phyloP scores from a whole-genome alignment of 495 filamentous ascomycete genomes.

The Gamarada debralockiae region DNA sequence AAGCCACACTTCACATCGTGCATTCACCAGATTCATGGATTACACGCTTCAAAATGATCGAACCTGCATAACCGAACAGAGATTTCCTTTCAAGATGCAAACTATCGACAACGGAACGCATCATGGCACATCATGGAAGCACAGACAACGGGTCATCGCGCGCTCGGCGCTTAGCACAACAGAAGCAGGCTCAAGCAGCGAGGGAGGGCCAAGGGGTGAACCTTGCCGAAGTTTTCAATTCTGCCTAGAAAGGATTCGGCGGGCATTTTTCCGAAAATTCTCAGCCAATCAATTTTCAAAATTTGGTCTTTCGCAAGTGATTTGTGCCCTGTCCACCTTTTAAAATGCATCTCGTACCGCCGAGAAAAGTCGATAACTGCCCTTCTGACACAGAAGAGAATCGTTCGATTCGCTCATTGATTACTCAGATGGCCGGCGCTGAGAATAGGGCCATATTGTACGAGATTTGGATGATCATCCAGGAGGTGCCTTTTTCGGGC shows the following conservation, averaged over 20 bases:
- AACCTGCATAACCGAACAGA: constrained; percentile 17
- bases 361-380: constrained; percentile 1
- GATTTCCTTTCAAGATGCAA: neutral
- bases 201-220: neutral
- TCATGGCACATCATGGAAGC: constrained; percentile 1
- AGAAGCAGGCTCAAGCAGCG: constrained; percentile 9
- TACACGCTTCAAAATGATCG: neutral
- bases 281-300: constrained; percentile 24
- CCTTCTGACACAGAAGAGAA: neutral
- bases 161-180: constrained; percentile 15
- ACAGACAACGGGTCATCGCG: constrained; percentile 13
- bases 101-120: neutral
- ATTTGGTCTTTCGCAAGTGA: constrained; percentile 11
- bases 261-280: constrained; percentile 14
- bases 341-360: constrained; percentile 18
- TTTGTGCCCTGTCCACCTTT: constrained; percentile 18
- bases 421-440: neutral
- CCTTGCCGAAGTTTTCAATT: neutral
- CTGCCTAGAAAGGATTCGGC: neutral
- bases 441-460: no score
- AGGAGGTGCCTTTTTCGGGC: no score
- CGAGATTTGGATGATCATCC: no score
- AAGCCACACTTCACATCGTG: neutral
- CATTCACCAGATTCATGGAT: neutral
- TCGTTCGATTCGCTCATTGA: neutral